Base-by-base conservation (phyloP, 768 basidiomycete genomes). In the Sistotremastrum niveocremeum region DNA sequence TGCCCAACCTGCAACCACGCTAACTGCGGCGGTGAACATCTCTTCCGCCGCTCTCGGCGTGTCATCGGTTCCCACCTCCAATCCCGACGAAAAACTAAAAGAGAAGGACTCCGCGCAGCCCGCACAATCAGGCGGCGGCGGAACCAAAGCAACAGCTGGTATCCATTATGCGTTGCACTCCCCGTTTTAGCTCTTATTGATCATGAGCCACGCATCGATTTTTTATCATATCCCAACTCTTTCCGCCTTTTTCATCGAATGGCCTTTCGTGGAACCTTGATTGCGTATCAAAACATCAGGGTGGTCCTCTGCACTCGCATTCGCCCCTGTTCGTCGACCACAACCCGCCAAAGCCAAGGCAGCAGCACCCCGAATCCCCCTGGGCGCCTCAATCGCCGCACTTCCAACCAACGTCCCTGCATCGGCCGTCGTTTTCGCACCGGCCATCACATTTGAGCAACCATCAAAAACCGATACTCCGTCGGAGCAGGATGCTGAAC, bases 281-380 rank as follows among this genome's bases (percentile, higher is more conserved):
- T 6, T 31, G 5, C 9, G 5, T 33, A 5, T 20, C 20, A 20
- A 20, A 20, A 20, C 20, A 20, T 52, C 72, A 88, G 86, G 78
- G 63, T 90, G 88, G 86, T 90, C 87, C 54, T 81, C 87, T 51
- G 76, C 86, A 9, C 81, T 90, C 52, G 88, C 85, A 11, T 91
- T 90, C 56, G 88, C 87, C 6, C 88, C 88, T 39, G 70, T 86
- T 45, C 77, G 85, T 44, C 72, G 85, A 52, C 66, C 62, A 49
- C 64, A 65, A 10, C 55, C 59, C 29, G 66, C 65, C 51, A 89
- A 85, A 57, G 49, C 73, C 35, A 88, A 86, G 60, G 60, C 68
- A 1, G 50, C 67, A 1, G 63, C 65, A 7, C 60, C 66, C 3
- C 69, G 80, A 10, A 62, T 81, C 4, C 80, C 83, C 8, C 71